Evolutionary conservation across 768 basidiomycete genomes (phyloP).

Genomic region (Tulasnella sp.): DNA sequence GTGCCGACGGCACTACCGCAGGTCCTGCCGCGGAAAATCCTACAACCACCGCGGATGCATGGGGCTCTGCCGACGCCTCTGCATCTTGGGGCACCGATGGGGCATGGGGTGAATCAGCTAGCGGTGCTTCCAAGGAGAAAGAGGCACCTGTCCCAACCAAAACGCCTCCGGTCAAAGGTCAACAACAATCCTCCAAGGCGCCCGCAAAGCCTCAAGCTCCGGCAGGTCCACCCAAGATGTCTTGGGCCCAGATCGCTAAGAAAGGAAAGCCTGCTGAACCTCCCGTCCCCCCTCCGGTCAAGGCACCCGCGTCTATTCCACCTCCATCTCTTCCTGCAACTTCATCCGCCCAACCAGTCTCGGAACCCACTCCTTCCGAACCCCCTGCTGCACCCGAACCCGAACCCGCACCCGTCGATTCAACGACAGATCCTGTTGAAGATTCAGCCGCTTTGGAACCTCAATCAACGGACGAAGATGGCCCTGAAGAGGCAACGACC

Average conservation of each 20-base stretch:
- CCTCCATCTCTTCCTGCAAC: slow-evolving; percentile 33
- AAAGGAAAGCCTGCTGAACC: slow-evolving; percentile 30
- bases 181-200: background rate
- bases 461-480: background rate
- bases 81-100: background rate
- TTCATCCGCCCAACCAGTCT: background rate
- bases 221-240: slow-evolving; percentile 7
- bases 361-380: slow-evolving; percentile 39
- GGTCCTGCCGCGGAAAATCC: background rate
- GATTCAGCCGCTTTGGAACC: background rate
- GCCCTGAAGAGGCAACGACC: slow-evolving; percentile 22
- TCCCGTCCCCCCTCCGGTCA: slow-evolving; percentile 34
- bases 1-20: background rate
- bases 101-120: background rate
- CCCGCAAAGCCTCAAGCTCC: background rate
- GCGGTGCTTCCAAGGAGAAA: background rate
- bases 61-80: background rate
- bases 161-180: background rate
- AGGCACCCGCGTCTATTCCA: slow-evolving; percentile 36
- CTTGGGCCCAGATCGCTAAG: slow-evolving; percentile 27
- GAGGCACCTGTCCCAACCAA: background rate
- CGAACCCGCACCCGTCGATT: background rate
- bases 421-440: background rate
- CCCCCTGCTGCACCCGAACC: slow-evolving; percentile 31
- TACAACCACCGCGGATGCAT: background rate